phyloP scores from a whole-genome alignment of 495 filamentous ascomycete genomes.

The Corynascus novoguineensis region DNA sequence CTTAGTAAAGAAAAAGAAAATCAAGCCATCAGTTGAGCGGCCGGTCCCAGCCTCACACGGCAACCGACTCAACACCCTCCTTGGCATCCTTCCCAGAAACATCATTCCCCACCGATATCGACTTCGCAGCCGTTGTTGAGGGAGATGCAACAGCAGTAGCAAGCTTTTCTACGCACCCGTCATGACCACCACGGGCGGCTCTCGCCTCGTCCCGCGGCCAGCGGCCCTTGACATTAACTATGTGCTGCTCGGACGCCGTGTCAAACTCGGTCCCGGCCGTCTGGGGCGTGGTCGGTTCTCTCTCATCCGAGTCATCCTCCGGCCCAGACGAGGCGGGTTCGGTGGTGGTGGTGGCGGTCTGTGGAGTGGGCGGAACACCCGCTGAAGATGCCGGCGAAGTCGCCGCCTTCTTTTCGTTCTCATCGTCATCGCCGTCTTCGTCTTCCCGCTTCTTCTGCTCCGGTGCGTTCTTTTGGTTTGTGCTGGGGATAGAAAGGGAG shows the following conservation, averaged over 20 bases:
- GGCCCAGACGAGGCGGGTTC: slow-evolving; percentile 25
- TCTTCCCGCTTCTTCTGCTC: no score
- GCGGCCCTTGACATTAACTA: background rate
- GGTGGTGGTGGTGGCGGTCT: no score
- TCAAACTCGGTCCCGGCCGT: slow-evolving; percentile 16
- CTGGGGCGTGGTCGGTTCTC: slow-evolving; percentile 29
- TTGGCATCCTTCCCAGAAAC: no score
- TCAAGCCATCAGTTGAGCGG: no score
- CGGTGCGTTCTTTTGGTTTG: no score
- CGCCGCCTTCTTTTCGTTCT: background rate
- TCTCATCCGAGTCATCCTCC: slow-evolving; percentile 30
- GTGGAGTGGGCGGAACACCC: slow-evolving; percentile 17
- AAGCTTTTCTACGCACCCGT: no score
- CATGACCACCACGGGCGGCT: background rate
- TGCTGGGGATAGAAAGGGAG: background rate
- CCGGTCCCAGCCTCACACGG: no score
- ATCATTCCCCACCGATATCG: no score
- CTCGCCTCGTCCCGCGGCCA: background rate
- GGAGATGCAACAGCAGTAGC: background rate
- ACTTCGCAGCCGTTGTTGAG: no score
- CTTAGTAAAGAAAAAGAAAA: no score
- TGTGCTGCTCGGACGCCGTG: slow-evolving; percentile 3
- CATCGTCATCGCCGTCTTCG: background rate
- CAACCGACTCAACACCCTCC: no score
- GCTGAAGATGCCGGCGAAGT: background rate